Conservation (phyloP, 345 rosid genomes). For the Citrus sinensis region DNA sequence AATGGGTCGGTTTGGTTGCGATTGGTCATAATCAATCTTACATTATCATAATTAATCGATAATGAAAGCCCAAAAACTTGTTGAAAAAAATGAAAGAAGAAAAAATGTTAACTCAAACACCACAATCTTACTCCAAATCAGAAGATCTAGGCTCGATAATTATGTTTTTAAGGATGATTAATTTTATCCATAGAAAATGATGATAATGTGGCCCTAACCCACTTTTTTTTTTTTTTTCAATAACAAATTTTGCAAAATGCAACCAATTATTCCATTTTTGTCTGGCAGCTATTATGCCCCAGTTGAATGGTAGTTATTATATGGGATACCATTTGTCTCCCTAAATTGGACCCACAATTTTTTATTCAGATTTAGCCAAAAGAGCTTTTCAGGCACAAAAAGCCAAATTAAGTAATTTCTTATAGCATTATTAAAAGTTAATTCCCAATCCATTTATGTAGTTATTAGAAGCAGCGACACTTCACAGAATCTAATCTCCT, state of each 20-base stretch:
- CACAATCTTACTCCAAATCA: background rate
- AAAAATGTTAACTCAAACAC: no score
- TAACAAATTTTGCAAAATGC: background rate
- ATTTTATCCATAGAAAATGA: constrained; percentile 8
- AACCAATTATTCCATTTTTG: background rate
- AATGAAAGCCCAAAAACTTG: constrained; percentile 1
- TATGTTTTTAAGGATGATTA: background rate
- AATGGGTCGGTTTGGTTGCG: background rate
- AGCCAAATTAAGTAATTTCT: background rate
- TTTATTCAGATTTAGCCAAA: background rate
- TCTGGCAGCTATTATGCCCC: background rate
- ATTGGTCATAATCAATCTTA: background rate
- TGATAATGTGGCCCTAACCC: constrained; percentile 1
- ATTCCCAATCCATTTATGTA: background rate
- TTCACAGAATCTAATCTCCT: background rate
- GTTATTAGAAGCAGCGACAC: background rate
- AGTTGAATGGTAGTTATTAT: constrained; percentile 28
- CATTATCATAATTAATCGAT: background rate
- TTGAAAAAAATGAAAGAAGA: no score
- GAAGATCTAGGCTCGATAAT: constrained; percentile 4
- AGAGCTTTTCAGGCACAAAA: background rate
- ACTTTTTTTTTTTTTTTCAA: background rate
- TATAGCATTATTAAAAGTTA: background rate
- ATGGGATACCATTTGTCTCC: constrained; percentile 40
- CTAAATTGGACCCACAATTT: constrained; percentile 25